These are phyloP conservation scores for Murraya koenigii DNA, from an alignment of 345 rosid species.

Conservation along the genomic window DNA sequence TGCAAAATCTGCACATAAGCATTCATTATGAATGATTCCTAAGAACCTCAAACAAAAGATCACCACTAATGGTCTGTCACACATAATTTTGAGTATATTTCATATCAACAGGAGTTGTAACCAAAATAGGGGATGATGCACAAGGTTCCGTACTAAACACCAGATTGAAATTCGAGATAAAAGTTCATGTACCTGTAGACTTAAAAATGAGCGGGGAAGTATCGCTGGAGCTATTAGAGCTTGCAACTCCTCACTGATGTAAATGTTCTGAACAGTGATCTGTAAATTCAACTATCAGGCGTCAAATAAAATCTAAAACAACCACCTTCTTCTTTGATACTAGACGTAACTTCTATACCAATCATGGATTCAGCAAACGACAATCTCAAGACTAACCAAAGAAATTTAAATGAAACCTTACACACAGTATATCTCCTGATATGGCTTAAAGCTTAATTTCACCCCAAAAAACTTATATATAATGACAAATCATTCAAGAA, in stretches of 20 bases:
- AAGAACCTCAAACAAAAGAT: constrained; percentile 3
- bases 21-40: neutral
- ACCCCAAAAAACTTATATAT: too few relatives aligned
- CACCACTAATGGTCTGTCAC: neutral
- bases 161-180: neutral
- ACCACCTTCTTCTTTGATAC: neutral
- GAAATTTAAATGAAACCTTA: too few relatives aligned
- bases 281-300: constrained; percentile 35
- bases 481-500: too few relatives aligned
- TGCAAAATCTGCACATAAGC: constrained; percentile 64
- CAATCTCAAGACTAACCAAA: neutral
- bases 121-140: neutral
- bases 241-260: constrained; percentile 75
- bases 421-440: too few relatives aligned
- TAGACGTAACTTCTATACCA: neutral
- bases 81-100: too few relatives aligned
- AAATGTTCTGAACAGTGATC: constrained; percentile 72
- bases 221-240: constrained; percentile 84
- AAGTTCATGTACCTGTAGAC: constrained; percentile 55
- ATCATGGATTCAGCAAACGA: neutral
- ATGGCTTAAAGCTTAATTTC: too few relatives aligned
- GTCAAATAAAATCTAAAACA: neutral
- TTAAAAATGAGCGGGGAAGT: constrained; percentile 72
- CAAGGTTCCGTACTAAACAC: neutral
- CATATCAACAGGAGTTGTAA: neutral